Evolutionary conservation across 495 filamentous ascomycete species (phyloP).

Genomic region (Apiosordaria backusii): DNA sequence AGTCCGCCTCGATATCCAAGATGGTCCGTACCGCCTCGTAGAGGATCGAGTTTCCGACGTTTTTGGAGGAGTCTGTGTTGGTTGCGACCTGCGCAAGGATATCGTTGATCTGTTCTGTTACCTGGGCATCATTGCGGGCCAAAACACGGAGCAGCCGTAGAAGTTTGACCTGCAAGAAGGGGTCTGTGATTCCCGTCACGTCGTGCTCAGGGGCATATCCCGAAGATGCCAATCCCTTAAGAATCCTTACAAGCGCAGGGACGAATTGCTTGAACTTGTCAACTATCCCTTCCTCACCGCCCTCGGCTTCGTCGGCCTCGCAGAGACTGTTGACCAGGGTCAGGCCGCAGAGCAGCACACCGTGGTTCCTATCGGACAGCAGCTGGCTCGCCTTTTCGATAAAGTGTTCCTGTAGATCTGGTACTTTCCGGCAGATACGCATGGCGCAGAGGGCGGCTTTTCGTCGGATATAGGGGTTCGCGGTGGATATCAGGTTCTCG

Average conservation of each 20-base stretch:
- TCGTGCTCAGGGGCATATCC: slow-evolving; percentile 98
- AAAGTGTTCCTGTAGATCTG: slow-evolving; percentile 95
- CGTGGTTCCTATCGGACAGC: slow-evolving; percentile 89
- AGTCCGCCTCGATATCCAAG: slow-evolving; percentile 96
- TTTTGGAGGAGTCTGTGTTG: slow-evolving; percentile 97
- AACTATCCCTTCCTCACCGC: slow-evolving; percentile 76
- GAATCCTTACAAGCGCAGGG: slow-evolving; percentile 73
- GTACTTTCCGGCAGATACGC: slow-evolving; percentile 96
- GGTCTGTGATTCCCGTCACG: slow-evolving; percentile 95
- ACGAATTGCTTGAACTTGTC: slow-evolving; percentile 85
- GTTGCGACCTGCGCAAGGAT: slow-evolving; percentile 97
- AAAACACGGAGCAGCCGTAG: slow-evolving; percentile 79
- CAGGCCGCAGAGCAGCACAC: slow-evolving; percentile 86
- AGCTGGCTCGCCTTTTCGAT: slow-evolving; percentile 86
- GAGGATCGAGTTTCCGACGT: slow-evolving; percentile 95
- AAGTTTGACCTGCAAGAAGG: slow-evolving; percentile 98
- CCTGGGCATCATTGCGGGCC: slow-evolving; percentile 79
- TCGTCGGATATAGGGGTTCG: slow-evolving; percentile 93
- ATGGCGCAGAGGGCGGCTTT: slow-evolving; percentile 99
- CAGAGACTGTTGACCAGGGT: slow-evolving; percentile 91
- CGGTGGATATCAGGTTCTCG: slow-evolving; percentile 81
- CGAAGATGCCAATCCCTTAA: slow-evolving; percentile 88
- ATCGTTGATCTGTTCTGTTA: slow-evolving; percentile 96
- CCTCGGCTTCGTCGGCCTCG: slow-evolving; percentile 87
- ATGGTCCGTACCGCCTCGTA: slow-evolving; percentile 98